Conservation (phyloP, 108 stramenopile genomes). For the Pseudonitzschia pungens region DNA sequence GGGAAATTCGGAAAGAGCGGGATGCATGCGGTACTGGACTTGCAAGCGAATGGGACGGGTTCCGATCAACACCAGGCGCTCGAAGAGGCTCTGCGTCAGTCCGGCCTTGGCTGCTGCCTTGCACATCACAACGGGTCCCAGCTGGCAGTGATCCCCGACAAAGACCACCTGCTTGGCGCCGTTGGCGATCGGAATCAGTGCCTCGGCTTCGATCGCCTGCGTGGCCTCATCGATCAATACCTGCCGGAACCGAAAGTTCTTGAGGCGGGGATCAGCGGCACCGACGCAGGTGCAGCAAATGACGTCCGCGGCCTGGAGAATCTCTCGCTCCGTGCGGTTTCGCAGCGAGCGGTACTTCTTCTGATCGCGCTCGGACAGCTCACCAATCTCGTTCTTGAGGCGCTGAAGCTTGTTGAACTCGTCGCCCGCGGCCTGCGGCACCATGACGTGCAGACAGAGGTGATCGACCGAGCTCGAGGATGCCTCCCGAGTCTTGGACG, state of each 20-base stretch:
- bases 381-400: conserved; percentile 93
- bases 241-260: conserved; percentile 94
- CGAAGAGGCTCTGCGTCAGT: conserved; percentile 93
- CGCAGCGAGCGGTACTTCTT: conserved; percentile 82
- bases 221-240: conserved; percentile 99
- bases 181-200: conserved; percentile 93
- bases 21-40: conserved; percentile 99
- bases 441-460: conserved; percentile 91
- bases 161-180: conserved; percentile 97
- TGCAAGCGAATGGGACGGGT: conserved; percentile 95
- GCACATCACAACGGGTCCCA: conserved; percentile 98
- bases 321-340: conserved; percentile 88
- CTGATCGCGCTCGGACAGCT: conserved; percentile 90
- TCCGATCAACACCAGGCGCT: conserved; percentile 94
- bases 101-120: conserved; percentile 96
- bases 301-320: conserved; percentile 97
- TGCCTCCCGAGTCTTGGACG: conserved; percentile 93
- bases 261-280: conserved; percentile 95
- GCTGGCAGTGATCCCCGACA: conserved; percentile 99
- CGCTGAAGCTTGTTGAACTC: conserved; percentile 92
- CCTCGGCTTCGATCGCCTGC: conserved; percentile 98
- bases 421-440: conserved; percentile 78
- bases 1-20: conserved; percentile 95
- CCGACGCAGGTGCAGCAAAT: conserved; percentile 99
- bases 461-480: conserved; percentile 85